Evolutionary conservation across 805 yeast species (phyloP).

Genomic region (Metschnikowia kofuensis): DNA sequence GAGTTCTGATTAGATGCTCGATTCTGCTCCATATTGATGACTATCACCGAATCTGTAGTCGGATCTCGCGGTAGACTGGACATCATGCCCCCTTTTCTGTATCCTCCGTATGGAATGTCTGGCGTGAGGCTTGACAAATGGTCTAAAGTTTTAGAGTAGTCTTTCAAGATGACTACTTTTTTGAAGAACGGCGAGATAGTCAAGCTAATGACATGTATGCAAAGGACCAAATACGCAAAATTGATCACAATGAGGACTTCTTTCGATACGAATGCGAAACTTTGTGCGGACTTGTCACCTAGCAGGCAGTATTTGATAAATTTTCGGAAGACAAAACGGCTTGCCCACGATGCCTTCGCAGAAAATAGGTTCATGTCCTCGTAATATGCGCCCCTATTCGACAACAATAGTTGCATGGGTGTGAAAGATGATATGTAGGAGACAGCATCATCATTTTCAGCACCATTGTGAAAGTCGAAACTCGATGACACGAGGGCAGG

Average conservation of each 20-base stretch:
- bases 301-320: not conserved
- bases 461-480: not conserved
- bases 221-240: constrained; percentile 22
- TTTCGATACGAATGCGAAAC: constrained; percentile 11
- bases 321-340: not conserved
- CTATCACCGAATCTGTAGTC: constrained; percentile 12
- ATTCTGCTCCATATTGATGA: constrained; percentile 15
- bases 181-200: constrained; percentile 19
- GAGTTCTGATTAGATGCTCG: not conserved
- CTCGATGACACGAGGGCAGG: not conserved
- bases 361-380: constrained; percentile 2
- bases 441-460: not conserved
- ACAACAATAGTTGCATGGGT: not conserved
- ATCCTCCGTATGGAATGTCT: constrained; percentile 19
- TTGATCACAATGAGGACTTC: constrained; percentile 14
- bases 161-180: constrained; percentile 16
- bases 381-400: constrained; percentile 1
- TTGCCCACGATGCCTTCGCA: constrained; percentile 6
- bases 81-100: constrained; percentile 9
- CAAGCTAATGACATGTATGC: constrained; percentile 27
- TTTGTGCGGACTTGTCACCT: not conserved
- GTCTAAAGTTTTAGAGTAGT: constrained; percentile 22
- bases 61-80: constrained; percentile 10
- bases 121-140: constrained; percentile 22
- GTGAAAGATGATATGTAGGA: not conserved